These are phyloP conservation scores for Hordeum marinum DNA, from an alignment of 176 grass and related monocot species.

Conservation along the genomic window DNA sequence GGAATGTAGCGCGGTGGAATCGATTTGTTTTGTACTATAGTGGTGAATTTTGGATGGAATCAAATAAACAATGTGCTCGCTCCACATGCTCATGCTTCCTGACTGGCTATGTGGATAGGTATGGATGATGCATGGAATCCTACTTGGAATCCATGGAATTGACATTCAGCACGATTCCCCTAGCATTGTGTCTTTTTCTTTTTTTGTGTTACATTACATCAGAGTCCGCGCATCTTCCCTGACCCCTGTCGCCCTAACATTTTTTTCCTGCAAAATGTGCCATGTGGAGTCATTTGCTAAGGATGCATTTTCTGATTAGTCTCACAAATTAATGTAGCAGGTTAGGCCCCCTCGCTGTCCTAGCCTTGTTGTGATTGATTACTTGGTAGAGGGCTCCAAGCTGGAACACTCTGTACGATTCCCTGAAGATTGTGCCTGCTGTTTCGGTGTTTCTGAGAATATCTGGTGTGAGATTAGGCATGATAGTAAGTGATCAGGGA, in stretches of 20 bases:
- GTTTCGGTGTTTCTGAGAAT: slow-evolving; percentile 12
- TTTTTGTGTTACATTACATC: background rate
- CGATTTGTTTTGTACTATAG: background rate
- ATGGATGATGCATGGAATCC: background rate
- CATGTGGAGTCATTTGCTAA: background rate
- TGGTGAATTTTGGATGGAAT: slow-evolving; percentile 13
- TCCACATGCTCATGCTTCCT: background rate
- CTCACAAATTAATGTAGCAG: background rate
- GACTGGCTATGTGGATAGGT: background rate
- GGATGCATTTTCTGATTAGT: background rate
- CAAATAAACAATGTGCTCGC: background rate
- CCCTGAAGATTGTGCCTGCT: background rate
- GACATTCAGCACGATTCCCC: background rate
- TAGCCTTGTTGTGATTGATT: slow-evolving; percentile 11
- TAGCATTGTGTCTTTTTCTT: background rate
- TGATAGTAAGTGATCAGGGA: background rate
- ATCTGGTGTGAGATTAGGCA: slow-evolving; percentile 3
- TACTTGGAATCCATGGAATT: background rate
- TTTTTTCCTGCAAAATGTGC: slow-evolving; percentile 1
- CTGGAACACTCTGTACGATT: slow-evolving; percentile 17
- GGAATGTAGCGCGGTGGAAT: background rate
- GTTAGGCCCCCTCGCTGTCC: background rate
- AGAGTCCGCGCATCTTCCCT: background rate
- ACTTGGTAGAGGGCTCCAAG: background rate
- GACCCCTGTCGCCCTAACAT: background rate